Evolutionary conservation across 495 filamentous ascomycete species (phyloP).

Genomic region (Penicillium cataractarum): DNA sequence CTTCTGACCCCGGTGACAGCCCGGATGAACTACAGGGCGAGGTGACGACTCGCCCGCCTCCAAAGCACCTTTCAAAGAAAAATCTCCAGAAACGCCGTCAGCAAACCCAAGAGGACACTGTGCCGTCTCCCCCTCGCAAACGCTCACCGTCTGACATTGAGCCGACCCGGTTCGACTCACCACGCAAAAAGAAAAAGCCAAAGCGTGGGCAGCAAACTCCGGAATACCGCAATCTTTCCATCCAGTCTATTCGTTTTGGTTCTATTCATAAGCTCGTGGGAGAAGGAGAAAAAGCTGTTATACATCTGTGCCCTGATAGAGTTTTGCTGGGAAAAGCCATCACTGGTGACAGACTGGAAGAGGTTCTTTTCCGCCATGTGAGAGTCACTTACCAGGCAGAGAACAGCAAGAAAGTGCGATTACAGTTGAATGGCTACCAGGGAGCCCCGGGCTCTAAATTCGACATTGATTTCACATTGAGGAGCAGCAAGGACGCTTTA

Average conservation of each 20-base stretch:
- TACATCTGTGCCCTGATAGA: conserved; percentile 21
- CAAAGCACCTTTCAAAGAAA: conserved; percentile 13
- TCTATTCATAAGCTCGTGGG: conserved; percentile 14
- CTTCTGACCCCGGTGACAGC: conserved; percentile 37
- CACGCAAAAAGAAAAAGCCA: conserved; percentile 21
- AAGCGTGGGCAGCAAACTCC: conserved; percentile 20
- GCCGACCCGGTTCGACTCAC: conserved; percentile 31
- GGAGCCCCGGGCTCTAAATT: conserved; percentile 25
- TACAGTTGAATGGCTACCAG: conserved; percentile 33
- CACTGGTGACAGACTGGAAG: neutral
- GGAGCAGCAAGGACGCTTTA: conserved; percentile 26
- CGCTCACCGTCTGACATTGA: conserved; percentile 41
- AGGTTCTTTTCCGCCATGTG: conserved; percentile 30
- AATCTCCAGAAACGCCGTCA: conserved; percentile 2
- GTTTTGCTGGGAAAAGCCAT: conserved; percentile 16
- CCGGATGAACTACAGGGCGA: conserved; percentile 51
- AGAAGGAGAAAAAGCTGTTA: conserved; percentile 3
- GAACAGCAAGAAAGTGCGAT: conserved; percentile 38
- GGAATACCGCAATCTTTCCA: neutral
- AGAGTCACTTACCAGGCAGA: conserved; percentile 24
- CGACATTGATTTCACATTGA: conserved; percentile 42
- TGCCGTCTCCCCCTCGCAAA: conserved; percentile 11
- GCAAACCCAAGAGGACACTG: neutral
- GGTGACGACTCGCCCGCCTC: conserved; percentile 35
- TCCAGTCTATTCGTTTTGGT: conserved; percentile 32